Evolutionary conservation across 2,329 filamentous ascomycete species (phyloP).

Genomic region (Myrmaecium sp.): DNA sequence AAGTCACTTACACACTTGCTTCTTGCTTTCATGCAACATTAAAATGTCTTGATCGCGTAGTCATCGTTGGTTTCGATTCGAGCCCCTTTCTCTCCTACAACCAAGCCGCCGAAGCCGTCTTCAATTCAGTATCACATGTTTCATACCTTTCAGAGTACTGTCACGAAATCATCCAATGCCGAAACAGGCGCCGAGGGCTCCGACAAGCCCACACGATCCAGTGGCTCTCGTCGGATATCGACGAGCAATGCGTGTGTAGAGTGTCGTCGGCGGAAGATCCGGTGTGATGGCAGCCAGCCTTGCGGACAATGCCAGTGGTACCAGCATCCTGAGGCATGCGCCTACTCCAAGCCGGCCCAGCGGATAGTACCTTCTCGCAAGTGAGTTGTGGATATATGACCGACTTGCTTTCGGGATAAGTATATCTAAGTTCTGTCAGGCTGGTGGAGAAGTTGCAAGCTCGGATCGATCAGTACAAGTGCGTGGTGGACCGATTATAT

Average conservation of each 20-base stretch:
- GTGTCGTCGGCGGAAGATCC: constrained; percentile 67
- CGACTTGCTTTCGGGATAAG: too few relatives aligned
- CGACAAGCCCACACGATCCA: constrained; percentile 17
- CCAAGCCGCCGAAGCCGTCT: too few relatives aligned
- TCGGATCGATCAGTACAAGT: constrained; percentile 30
- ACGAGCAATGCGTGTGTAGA: constrained; percentile 52
- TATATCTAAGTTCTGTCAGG: constrained; percentile 44
- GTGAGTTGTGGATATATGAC: constrained; percentile 33
- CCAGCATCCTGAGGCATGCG: constrained; percentile 60
- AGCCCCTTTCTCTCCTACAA: too few relatives aligned
- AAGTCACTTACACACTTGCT: too few relatives aligned
- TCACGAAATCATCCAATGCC: constrained; percentile 15
- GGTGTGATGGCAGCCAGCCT: constrained; percentile 66
- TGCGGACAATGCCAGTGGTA: constrained; percentile 74
- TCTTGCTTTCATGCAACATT: too few relatives aligned
- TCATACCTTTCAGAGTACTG: constrained; percentile 26
- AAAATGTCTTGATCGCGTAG: too few relatives aligned
- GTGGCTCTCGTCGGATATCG: constrained; percentile 26
- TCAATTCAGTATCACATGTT: too few relatives aligned
- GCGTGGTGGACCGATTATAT: constrained; percentile 25
- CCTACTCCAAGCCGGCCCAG: constrained; percentile 67
- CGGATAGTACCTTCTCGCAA: constrained; percentile 63
- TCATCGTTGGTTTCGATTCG: too few relatives aligned
- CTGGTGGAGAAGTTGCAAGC: constrained; percentile 35
- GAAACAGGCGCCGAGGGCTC: constrained; percentile 15